phyloP scores from a whole-genome alignment of 108 stramenopile genomes.

The Cyclotella kingstonii region DNA sequence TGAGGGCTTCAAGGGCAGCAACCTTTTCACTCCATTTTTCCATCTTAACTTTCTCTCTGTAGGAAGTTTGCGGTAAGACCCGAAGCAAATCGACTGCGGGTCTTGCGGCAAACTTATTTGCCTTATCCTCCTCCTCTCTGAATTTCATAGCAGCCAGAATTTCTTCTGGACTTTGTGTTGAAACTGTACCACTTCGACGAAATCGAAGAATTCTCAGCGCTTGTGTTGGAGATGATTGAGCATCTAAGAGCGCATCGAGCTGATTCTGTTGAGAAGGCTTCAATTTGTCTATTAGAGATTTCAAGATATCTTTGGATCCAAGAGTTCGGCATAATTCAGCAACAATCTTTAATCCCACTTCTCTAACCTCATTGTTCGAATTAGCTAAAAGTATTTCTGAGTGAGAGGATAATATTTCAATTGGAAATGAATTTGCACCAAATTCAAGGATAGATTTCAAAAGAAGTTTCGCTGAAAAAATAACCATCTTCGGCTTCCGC shows the following conservation, averaged over 20 bases:
- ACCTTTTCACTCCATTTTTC: slow-evolving; percentile 88
- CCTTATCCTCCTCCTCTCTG: slow-evolving; percentile 56
- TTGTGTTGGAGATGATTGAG: slow-evolving; percentile 45
- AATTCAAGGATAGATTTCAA: slow-evolving; percentile 57
- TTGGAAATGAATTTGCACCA: slow-evolving; percentile 65
- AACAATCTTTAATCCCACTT: slow-evolving; percentile 63
- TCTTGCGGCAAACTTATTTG: slow-evolving; percentile 58
- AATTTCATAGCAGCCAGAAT: slow-evolving; percentile 57
- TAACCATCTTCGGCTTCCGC: slow-evolving; percentile 80
- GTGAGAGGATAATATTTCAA: slow-evolving; percentile 45
- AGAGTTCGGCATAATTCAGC: slow-evolving; percentile 84
- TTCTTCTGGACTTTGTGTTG: slow-evolving; percentile 41
- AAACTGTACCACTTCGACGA: slow-evolving; percentile 3
- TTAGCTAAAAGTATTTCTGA: slow-evolving; percentile 63
- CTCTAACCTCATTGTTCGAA: slow-evolving; percentile 77
- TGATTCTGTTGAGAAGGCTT: slow-evolving; percentile 74
- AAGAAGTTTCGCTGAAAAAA: slow-evolving; percentile 51
- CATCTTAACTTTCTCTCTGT: slow-evolving; percentile 56
- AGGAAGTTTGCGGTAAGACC: slow-evolving; percentile 60
- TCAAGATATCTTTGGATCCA: slow-evolving; percentile 64
- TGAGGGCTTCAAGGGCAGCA: slow-evolving; percentile 67
- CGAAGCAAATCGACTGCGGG: slow-evolving; percentile 70
- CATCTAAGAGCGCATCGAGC: slow-evolving; percentile 60
- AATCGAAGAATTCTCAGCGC: slow-evolving; percentile 45
- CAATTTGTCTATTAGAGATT: slow-evolving; percentile 62